Base-by-base conservation (phyloP, 2,329 filamentous ascomycete species). In the Fusarium multiceps region DNA sequence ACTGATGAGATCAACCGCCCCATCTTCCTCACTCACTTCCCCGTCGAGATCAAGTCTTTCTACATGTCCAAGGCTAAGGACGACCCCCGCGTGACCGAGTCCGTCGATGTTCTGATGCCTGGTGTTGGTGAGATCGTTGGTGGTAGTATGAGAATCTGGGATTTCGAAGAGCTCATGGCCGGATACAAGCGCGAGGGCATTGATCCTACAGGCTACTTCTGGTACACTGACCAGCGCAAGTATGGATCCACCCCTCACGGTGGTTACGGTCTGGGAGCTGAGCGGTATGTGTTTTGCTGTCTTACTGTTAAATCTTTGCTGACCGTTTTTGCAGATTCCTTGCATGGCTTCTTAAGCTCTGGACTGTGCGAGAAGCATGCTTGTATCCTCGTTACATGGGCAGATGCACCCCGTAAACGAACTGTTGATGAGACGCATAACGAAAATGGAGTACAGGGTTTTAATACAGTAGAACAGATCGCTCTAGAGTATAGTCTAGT, bases 211-310 rank as follows among this genome's bases (percentile, higher is more conserved):
- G 90, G 91, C 47, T 98, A 98, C 84, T 98, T 97, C 87, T 99
- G 96, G 96, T 99, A 98, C 84, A 97, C 94, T 32, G 96, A 98
- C 83, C 94, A 97, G 88, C 87, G 94, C 79, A 97, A 96, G 93
- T 75, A 98, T 78, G 96, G 96, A 59, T 94, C 92, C 57, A 94
- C 92, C 46, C 93, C 94, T 28, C 95, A 98, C 81, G 94, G 94
- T 69, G 94, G 95, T 58, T 98, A 97, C 80, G 95, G 95, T 55
- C 86, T 99, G 50, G 96, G 96, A 73, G 87, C 97, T 54, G 95
- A 98, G 86, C 89, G 95, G 66, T 69, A 57, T 14, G 63, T 57
- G 28, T 23, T 34, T 6, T 14, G 10, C 12, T 28, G 18, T 6
- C 16, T 3, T 13, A 11, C 30, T 20, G 16, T 41, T 43, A 6